Base-by-base conservation (phyloP, 306 rosid genomes). In the Psophocarpus tetragonolobus region DNA sequence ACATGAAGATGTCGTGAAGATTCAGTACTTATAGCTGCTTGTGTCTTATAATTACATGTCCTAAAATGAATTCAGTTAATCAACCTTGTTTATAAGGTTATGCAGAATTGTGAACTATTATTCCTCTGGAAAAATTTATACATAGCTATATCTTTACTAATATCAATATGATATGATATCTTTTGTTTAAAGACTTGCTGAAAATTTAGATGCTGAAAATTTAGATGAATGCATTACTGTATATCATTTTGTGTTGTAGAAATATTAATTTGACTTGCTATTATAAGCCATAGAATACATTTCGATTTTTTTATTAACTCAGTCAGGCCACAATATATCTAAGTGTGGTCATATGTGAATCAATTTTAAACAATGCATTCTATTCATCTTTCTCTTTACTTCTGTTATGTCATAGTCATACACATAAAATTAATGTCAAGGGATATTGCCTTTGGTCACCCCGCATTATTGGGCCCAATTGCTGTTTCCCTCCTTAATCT, bases 301-400 rank as follows among this genome's bases (percentile, higher is more conserved):
- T 82, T 65, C 26, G 30, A 41, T 57, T 3, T 18, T 42, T 36
- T 83, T 29, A 24, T 78, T 4, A 38, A 45, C 64, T 20, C 66
- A 64, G 6, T 6, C 14, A 13, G 21, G 65, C 71, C 58, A 69
- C 13, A 1, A 0, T 74, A 42, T 69, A 33, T 75, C 33, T 39
- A n/a, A 30, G 39, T 74, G 64, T 32, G 50, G 20, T 75, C 47
- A n/a, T 57, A 24, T 78, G 54, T 21, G 60, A 68, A 50, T 74
- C 21, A n/a, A 30, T 74, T 72, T 60, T 66, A 30, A 24, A 58
- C 32, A 5, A 35, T 33, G 30, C 60, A 17, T 27, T 41, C 35
- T 57, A 18, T 20, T 47, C 35, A 26, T 2, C 2, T 66, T 26
- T 73, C 39, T 66, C 11, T 13, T 65, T 48, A 26, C 38, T 62